These are phyloP conservation scores for Verticillium isaacii DNA, from an alignment of 2,329 filamentous ascomycete species.

Conservation along the genomic window DNA sequence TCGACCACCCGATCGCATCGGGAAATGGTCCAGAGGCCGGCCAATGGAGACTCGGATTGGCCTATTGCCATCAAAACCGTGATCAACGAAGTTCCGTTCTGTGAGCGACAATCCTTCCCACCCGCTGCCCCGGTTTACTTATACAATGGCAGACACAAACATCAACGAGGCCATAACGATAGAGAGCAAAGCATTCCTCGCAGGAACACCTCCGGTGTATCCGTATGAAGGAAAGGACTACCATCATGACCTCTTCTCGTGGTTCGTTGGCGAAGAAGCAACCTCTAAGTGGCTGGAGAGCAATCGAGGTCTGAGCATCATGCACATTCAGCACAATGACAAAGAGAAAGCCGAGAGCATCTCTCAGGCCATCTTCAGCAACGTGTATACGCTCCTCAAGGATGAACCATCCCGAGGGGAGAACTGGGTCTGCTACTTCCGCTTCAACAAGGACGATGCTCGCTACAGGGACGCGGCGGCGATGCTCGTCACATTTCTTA, in stretches of 20 bases:
- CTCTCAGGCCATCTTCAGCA: not conserved
- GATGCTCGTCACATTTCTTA: not conserved
- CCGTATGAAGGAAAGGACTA: not conserved
- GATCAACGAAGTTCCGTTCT: not conserved
- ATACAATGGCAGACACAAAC: not conserved
- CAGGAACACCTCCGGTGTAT: not conserved
- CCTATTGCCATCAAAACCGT: not conserved
- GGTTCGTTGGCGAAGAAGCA: not conserved
- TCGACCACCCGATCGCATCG: not conserved
- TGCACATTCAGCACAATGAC: not conserved
- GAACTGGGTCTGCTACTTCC: not conserved
- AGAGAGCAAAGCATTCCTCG: not conserved
- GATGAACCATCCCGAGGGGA: not conserved
- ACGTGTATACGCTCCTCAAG: not conserved
- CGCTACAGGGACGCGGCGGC: not conserved
- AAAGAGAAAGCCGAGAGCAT: not conserved
- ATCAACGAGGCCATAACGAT: not conserved
- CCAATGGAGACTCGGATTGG: not conserved
- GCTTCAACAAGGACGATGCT: not conserved
- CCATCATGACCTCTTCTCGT: not conserved
- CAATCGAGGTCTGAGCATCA: not conserved
- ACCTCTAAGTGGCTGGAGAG: not conserved
- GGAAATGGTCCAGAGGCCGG: not conserved
- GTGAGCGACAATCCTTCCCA: not conserved
- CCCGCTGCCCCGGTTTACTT: not conserved